Evolutionary conservation across 352 stramenopile species (phyloP), one percentile per base, ranked within the genome.

Genomic region (Phytophthora kernoviae): DNA sequence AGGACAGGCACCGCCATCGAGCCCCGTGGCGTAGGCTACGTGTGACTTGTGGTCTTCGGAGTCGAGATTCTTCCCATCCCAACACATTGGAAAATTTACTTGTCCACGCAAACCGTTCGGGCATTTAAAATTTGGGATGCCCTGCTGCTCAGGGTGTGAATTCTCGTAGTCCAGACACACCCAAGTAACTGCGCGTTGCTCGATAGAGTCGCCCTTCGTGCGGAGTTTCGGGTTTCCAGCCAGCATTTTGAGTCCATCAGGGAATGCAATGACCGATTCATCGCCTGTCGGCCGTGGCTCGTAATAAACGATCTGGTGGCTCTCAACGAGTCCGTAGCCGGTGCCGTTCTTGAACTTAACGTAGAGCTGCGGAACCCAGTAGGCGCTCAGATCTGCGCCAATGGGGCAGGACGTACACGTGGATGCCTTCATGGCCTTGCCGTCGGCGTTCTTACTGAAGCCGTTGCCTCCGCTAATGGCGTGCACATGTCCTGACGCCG

Each of bases 41-140:
- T 81, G 75, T 1, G 71, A 79, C 62, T 79, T 80, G 65, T 84
- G 75, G 45, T 84, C 69, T 0, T 54, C 47, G 17, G 75, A 84
- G 53, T 84, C 75, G 24, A 78, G 60, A 36, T 84, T 62, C 24
- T 68, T 66, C 27, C 68, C 71, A 36, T 84, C 63, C 75, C 75
- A 81, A 48, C 72, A 84, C 71, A 84, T 84, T 22, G 75, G 71
- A 39, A 84, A 84, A 49, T 81, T 84, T 20, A 84, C 71, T 34
- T 84, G 75, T 15, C 69, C 69, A n/a, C 72, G 75, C 8, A 84
- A 41, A 2, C 75, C 71, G 4, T 81, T 58, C 12, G 71, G 75
- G 24, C 71, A 84, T 22, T 77, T 76, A 46, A 70, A 65, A 43
- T 73, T 77, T 14, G 75, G 68, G 43, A 84, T 77, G 15, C 71